Percentiles rank a stretch among this genome's conserved stretches.
Evolutionary conservation across 345 rosid species (phyloP).

Genomic region (Alliaria petiolata): DNA sequence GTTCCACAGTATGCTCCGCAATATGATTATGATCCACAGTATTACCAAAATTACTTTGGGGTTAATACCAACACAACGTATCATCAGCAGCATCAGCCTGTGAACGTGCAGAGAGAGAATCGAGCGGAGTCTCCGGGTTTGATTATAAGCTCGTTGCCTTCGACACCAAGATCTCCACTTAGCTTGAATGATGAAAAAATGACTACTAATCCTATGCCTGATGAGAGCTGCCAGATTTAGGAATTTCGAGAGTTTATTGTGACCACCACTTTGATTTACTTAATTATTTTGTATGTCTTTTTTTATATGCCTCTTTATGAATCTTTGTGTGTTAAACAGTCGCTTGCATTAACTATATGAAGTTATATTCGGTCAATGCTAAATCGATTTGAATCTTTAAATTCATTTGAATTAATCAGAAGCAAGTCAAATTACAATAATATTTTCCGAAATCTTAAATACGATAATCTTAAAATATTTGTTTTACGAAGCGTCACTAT

Average conservation of each 20-base stretch:
- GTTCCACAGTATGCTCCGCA: background rate
- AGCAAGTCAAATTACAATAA: too few species aligned
- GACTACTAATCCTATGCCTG: background rate
- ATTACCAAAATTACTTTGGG: background rate
- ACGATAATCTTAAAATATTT: background rate
- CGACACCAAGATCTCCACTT: background rate
- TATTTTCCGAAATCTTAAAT: too few species aligned
- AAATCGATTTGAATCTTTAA: too few species aligned
- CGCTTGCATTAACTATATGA: background rate
- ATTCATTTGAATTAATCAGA: too few species aligned
- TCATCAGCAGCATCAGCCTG: background rate
- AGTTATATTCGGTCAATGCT: background rate
- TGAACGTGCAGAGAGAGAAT: background rate
- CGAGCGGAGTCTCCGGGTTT: background rate
- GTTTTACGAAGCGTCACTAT: background rate
- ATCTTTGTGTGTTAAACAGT: background rate
- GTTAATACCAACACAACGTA: background rate
- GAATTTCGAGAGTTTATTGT: background rate
- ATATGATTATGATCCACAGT: background rate
- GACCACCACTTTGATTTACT: background rate
- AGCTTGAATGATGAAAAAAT: background rate
- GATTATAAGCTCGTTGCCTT: background rate
- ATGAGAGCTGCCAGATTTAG: background rate
- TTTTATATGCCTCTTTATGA: background rate
- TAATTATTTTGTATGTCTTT: background rate